A percentile compares a stretch with the other conserved stretches of the same genome.
phyloP scores from a whole-genome alignment of 2,329 filamentous ascomycete genomes.

The Fusarium tupiense region DNA sequence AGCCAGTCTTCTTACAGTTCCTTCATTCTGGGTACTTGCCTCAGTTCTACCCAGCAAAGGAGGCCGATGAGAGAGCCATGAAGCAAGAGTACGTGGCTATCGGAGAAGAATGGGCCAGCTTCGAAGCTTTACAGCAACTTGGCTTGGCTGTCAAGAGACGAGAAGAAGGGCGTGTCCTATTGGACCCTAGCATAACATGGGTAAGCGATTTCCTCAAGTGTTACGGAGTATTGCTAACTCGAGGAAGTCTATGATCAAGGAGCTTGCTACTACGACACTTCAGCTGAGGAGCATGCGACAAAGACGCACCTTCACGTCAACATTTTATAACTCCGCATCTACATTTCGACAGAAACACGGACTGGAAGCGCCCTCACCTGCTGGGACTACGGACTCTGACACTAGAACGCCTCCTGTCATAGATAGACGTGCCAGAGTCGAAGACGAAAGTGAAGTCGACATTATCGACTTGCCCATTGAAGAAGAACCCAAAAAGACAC shows the following conservation, averaged over 20 bases:
- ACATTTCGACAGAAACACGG: constrained; percentile 6
- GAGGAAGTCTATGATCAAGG: constrained; percentile 9
- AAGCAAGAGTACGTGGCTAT: constrained; percentile 14
- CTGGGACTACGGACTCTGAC: not conserved
- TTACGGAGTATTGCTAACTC: not conserved
- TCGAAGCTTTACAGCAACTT: constrained; percentile 14
- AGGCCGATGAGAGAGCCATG: not conserved
- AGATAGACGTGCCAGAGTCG: not conserved
- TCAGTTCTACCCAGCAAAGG: constrained; percentile 17
- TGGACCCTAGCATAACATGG: constrained; percentile 18
- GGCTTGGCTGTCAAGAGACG: not conserved
- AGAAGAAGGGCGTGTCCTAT: constrained; percentile 2
- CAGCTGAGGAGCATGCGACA: constrained; percentile 28
- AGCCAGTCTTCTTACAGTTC: constrained; percentile 21
- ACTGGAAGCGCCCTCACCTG: not conserved
- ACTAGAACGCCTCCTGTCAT: accelerated
- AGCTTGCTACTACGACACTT: constrained; percentile 11
- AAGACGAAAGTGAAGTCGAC: not conserved
- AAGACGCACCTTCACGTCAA: not conserved
- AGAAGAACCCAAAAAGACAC: accelerated
- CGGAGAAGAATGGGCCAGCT: constrained; percentile 24
- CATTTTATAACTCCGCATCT: constrained; percentile 15
- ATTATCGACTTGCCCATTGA: not conserved
- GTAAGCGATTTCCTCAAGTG: not conserved
- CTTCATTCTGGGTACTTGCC: constrained; percentile 21